Conservation (phyloP, 2,329 filamentous ascomycete species). For the Knufia fluminis region DNA sequence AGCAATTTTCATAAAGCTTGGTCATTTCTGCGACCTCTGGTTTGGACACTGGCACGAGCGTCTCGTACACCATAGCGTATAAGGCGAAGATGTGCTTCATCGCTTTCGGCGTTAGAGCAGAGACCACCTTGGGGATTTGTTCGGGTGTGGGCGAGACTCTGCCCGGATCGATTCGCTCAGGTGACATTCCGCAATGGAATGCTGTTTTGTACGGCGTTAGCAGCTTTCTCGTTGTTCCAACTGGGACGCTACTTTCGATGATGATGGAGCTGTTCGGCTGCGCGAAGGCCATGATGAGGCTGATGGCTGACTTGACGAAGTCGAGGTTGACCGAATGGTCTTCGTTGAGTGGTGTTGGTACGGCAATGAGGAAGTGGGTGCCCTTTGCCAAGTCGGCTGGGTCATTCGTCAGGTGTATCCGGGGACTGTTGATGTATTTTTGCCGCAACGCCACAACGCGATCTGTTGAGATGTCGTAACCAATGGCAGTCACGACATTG, state of each 20-base stretch:
- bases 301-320: constrained; percentile 12
- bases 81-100: constrained; percentile 11
- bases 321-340: constrained; percentile 14
- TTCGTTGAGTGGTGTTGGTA: constrained; percentile 14
- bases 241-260: constrained; percentile 17
- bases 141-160: constrained; percentile 11
- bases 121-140: constrained; percentile 17
- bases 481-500: no score
- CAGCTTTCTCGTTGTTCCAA: constrained; percentile 16
- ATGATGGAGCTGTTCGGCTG: constrained; percentile 14
- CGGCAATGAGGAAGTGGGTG: constrained; percentile 16
- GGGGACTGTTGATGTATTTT: no score
- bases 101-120: constrained; percentile 12
- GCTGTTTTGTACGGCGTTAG: constrained; percentile 3
- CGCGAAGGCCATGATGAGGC: constrained; percentile 12
- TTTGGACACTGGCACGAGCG: constrained; percentile 13
- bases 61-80: constrained; percentile 13
- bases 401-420: constrained; percentile 1
- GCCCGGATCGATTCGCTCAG: constrained; percentile 17
- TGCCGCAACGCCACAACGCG: no score
- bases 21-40: constrained; percentile 19
- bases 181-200: constrained; percentile 18
- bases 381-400: constrained; percentile 9
- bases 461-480: no score
- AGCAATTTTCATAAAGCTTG: constrained; percentile 19